Conservation (phyloP, 331 rosid species). For the Saraca asoca region DNA sequence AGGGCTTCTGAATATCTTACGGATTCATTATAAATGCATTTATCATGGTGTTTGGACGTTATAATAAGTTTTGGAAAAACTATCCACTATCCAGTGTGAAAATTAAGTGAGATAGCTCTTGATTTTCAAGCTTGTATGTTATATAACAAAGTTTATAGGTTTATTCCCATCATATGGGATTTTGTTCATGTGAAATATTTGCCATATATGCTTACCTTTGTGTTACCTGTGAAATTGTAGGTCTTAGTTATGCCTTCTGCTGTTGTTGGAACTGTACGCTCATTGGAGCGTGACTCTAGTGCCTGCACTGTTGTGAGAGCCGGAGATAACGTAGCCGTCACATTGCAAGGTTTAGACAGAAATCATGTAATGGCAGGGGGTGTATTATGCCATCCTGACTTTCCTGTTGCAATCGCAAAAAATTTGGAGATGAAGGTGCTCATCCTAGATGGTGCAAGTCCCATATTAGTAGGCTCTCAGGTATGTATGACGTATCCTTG, state of each 20-base stretch:
- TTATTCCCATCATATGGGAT: too few species aligned
- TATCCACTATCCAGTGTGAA: too few species aligned
- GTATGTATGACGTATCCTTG: constrained; percentile 43
- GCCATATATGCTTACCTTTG: too few species aligned
- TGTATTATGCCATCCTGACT: constrained; percentile 94
- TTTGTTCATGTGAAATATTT: too few species aligned
- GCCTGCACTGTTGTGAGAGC: constrained; percentile 80
- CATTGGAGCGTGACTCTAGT: constrained; percentile 79
- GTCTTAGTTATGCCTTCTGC: constrained; percentile 92
- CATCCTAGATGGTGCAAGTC: constrained; percentile 76
- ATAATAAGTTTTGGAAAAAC: too few species aligned
- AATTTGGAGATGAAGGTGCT: constrained; percentile 87
- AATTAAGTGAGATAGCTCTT: too few species aligned
- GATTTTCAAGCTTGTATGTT: too few species aligned
- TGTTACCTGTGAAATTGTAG: constrained; percentile 39
- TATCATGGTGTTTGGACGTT: too few species aligned
- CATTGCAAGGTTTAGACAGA: constrained; percentile 73
- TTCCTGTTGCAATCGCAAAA: constrained; percentile 71
- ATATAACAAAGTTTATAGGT: too few species aligned
- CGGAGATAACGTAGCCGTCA: constrained; percentile 84
- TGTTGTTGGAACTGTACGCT: constrained; percentile 70
- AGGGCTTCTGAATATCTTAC: too few species aligned
- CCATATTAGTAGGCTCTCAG: constrained; percentile 85
- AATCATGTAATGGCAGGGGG: constrained; percentile 78
- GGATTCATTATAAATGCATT: too few species aligned